Conservation (phyloP, 2,329 filamentous ascomycete genomes). For the Botrytis galanthina region DNA sequence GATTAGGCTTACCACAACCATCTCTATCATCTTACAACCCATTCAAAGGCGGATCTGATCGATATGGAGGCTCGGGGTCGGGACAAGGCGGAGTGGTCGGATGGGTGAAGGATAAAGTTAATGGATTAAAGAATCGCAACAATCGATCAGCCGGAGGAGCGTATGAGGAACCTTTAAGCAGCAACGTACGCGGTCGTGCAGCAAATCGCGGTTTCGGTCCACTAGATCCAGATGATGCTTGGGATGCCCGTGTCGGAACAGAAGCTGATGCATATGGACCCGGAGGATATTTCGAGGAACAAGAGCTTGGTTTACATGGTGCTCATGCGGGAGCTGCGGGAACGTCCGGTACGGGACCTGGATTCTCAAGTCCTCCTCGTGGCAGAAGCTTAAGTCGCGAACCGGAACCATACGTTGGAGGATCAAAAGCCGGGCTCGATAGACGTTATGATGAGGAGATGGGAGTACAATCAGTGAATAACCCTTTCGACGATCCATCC, state of each 20-base stretch:
- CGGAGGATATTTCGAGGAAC: constrained; percentile 70
- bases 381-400: constrained; percentile 47
- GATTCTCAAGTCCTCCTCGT: constrained; percentile 44
- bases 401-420: constrained; percentile 41
- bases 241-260: constrained; percentile 75
- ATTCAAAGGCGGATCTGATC: constrained; percentile 47
- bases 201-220: constrained; percentile 60
- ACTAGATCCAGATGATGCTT: constrained; percentile 80
- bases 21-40: constrained; percentile 67
- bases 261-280: constrained; percentile 64
- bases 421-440: constrained; percentile 45
- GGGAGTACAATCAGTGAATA: constrained; percentile 43
- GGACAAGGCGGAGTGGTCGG: constrained; percentile 63
- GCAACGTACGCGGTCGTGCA: constrained; percentile 40
- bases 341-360: constrained; percentile 43
- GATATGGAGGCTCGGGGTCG: constrained; percentile 45
- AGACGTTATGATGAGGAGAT: constrained; percentile 47
- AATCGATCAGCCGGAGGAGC: constrained; percentile 66
- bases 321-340: constrained; percentile 48
- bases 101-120: constrained; percentile 69
- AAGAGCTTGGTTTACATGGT: constrained; percentile 60
- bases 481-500: constrained; percentile 70
- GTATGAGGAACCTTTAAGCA: constrained; percentile 59
- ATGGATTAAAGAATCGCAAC: constrained; percentile 62
- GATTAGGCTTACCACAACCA: constrained; percentile 72